Evolutionary conservation across 2,329 filamentous ascomycete species (phyloP), one percentile per base, ranked within the genome.

Genomic region (Biscogniauxia sp.): DNA sequence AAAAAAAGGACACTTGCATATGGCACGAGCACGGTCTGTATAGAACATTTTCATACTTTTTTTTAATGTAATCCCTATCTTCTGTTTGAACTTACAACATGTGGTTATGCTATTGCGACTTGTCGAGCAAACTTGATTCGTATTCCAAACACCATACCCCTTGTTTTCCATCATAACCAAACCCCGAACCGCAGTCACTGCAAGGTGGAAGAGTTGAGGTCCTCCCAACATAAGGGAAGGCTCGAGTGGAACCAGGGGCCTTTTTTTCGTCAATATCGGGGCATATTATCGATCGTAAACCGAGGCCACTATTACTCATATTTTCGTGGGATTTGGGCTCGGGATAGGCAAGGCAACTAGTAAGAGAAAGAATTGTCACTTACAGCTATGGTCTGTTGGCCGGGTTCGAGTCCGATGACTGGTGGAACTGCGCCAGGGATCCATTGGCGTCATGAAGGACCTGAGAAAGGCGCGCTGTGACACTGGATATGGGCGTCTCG

Each of bases 21-120:
- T 45, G 52, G 52, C 23, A 26, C 23, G 17, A 20, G 17, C 1
- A 19, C 23, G 56, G 63, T 63, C 61, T 61, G 61, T 63, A 61
- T 54, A 62, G 52, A 32, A 60, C 32, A 55, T 64, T 58, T 49
- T 58, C 51, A 64, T 64, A 64, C 7, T 13, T 62, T 13, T 62
- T 3, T 60, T 54, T 65, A 66, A 66, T 66, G 41, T 62, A 63
- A 61, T 62, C 11, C 15, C 15, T 45, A 45, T 45, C 11, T 45
- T n/a, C 11, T 15, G 15, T 11, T n/a, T 45, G 15, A 45, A 32
- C 17, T 45, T 11, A 45, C 37, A 45, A 45, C 17, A 45, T n/a
- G 17, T 2, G 37, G 11, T 11, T 45, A 3, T 17, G 5, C 17
- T n/a, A 17, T 45, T 45, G 5, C 6, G 15, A 4, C 37, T 3